Evolutionary conservation across 2,329 filamentous ascomycete genomes (phyloP).

Genomic region (Sodiomyces alkalinus): DNA sequence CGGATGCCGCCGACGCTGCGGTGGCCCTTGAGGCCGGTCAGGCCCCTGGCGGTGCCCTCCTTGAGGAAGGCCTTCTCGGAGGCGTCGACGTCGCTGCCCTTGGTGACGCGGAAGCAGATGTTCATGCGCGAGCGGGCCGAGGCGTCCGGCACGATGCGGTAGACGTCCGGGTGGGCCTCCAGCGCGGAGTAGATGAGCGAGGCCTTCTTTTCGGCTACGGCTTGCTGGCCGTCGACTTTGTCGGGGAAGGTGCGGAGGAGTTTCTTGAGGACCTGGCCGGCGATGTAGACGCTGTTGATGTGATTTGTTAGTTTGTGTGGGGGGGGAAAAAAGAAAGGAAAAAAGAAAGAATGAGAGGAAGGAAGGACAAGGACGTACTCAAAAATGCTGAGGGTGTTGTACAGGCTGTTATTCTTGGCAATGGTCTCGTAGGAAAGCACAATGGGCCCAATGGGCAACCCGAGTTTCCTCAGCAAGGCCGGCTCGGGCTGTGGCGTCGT

Average conservation of each 20-base stretch:
- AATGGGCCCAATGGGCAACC: slow-evolving; percentile 62
- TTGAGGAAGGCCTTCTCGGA: slow-evolving; percentile 71
- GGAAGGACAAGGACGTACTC: slow-evolving; percentile 31
- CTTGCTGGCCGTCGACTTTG: slow-evolving; percentile 65
- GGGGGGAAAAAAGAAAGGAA: not conserved
- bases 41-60: slow-evolving; percentile 48
- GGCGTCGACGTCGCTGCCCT: slow-evolving; percentile 42
- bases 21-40: slow-evolving; percentile 80
- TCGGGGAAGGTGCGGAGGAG: slow-evolving; percentile 50
- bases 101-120: slow-evolving; percentile 70
- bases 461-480: slow-evolving; percentile 55
- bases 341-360: not conserved
- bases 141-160: slow-evolving; percentile 63
- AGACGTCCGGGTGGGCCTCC: slow-evolving; percentile 58
- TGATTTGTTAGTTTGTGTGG: slow-evolving; percentile 2
- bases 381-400: slow-evolving; percentile 93
- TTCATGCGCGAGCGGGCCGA: slow-evolving; percentile 78
- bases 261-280: slow-evolving; percentile 72
- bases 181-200: slow-evolving; percentile 60
- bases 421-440: slow-evolving; percentile 73
- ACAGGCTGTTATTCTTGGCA: slow-evolving; percentile 85
- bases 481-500: slow-evolving; percentile 48
- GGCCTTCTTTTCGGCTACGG: slow-evolving; percentile 60
- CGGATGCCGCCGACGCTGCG: slow-evolving; percentile 75
- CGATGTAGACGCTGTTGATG: slow-evolving; percentile 57